Evolutionary conservation across 345 rosid species (phyloP).

Genomic region (Garcia nutans): DNA sequence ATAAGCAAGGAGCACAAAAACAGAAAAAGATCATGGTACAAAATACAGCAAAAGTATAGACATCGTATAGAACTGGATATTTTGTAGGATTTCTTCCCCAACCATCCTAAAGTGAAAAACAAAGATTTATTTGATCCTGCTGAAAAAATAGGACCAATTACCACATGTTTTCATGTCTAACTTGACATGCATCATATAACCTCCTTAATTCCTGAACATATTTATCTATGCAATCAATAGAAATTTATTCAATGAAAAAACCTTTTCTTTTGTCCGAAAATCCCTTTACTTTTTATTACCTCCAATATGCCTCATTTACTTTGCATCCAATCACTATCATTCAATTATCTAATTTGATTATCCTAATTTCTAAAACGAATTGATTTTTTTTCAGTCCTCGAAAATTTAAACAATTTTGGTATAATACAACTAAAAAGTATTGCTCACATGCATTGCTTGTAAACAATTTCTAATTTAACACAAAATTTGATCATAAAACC

Average conservation of each 20-base stretch:
- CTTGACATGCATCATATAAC: background rate
- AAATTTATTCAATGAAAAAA: background rate
- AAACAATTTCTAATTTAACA: background rate
- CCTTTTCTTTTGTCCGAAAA: background rate
- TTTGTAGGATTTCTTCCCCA: background rate
- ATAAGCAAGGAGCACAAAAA: background rate
- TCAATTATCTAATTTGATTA: background rate
- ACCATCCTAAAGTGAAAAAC: background rate
- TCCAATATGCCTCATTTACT: background rate
- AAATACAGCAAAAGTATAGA: background rate
- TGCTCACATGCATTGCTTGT: background rate
- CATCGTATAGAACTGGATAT: no score
- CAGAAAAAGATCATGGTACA: background rate
- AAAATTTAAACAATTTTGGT: background rate
- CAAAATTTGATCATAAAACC: conserved; percentile 9
- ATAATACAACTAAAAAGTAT: background rate
- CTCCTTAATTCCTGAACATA: background rate
- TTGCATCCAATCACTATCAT: background rate
- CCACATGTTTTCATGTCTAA: background rate
- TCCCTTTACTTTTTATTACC: background rate
- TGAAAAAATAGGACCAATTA: background rate
- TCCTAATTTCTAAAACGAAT: background rate
- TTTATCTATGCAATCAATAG: background rate
- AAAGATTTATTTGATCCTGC: background rate
- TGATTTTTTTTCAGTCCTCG: background rate